A percentile compares a stretch with the other conserved stretches of the same genome.
phyloP scores from a whole-genome alignment of 257 asterid genomes.

The Solanum piurae region DNA sequence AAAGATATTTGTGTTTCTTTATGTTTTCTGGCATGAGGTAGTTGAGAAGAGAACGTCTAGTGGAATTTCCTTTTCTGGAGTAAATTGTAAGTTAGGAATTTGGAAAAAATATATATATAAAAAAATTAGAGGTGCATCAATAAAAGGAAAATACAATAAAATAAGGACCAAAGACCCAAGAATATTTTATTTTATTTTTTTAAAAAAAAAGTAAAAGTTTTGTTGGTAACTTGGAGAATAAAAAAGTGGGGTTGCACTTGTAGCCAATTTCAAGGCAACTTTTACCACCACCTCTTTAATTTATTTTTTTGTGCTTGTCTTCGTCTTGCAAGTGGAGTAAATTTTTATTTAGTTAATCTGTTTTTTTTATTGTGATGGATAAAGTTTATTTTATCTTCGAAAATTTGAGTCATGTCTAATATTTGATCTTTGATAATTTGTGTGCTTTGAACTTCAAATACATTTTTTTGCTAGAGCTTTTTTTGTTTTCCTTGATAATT shows the following conservation, averaged over 20 bases:
- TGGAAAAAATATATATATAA: neutral
- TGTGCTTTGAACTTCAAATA: neutral
- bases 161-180: neutral
- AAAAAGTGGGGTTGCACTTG: neutral
- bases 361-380: neutral
- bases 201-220: neutral
- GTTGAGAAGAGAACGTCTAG: neutral
- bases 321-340: neutral
- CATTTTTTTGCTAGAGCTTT: fast-evolving
- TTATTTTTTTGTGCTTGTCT: neutral
- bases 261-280: conserved; percentile 7
- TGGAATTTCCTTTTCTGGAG: neutral
- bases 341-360: neutral
- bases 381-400: neutral
- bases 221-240: neutral
- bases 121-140: neutral
- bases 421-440: neutral
- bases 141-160: neutral
- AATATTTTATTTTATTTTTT: too few relatives aligned
- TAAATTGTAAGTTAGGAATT: conserved; percentile 11
- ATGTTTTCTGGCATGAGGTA: neutral
- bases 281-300: neutral
- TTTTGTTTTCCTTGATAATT: fast-evolving
- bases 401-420: neutral
- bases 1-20: neutral